Evolutionary conservation across 176 grass and related monocot species (phyloP), one percentile per base, ranked within the genome.

Genomic region (Poa pratensis): DNA sequence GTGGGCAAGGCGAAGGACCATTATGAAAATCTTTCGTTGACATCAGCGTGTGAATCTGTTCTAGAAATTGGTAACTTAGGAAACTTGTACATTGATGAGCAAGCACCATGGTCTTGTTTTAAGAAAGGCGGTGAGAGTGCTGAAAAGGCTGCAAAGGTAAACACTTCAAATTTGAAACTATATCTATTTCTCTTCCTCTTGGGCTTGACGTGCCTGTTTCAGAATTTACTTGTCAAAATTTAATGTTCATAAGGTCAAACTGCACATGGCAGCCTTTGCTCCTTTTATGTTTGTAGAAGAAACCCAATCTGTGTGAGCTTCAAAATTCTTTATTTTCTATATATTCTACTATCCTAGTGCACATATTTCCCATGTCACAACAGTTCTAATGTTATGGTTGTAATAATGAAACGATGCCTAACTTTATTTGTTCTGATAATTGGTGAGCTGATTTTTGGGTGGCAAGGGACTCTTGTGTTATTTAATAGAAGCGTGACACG

Each of bases 131-230:
- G 90, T 72, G 85, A 88, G 43, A 89, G 40, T 84, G 74, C 91
- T 90, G 93, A 95, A 94, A 94, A 85, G 80, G 93, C 96, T 73
- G 91, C 93, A 60, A 95, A 95, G 96, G 96, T 95, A 86, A 80
- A 64, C 64, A 30, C 69, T 73, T 60, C 10, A 83, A 24, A 54
- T 54, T 57, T 67, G 7, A 80, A 20, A 46, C 63, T 65, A 22
- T 27, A 23, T 51, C 20, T 39, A 55, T 49, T 89, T 79, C 39
- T 72, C n/a, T 49, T 89, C 72, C 39, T 72, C n/a, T 67, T 30
- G n/a, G 48, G 30, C 19, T 73, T 83, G 26, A 20, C 13, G 69
- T 64, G 42, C 30, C 26, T 78, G 16, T 58, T 82, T 78, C 4
- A 57, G 2, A 45, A 46, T 51, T 63, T 26, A 86, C 80, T 23